Evolutionary conservation across 2,329 filamentous ascomycete genomes (phyloP).

Genomic region (Colletotrichum liaoningense): DNA sequence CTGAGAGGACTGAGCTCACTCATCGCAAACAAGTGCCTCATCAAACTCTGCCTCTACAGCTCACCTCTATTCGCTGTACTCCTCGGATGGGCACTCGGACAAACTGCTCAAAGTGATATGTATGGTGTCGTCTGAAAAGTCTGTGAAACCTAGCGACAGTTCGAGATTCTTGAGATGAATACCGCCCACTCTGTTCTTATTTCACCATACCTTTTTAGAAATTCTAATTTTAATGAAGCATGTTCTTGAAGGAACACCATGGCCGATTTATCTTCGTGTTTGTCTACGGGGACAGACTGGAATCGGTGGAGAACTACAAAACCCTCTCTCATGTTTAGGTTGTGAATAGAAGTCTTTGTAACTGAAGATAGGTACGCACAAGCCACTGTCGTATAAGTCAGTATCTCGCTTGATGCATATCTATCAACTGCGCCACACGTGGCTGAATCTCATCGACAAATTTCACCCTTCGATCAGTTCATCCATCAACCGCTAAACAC

Average conservation of each 20-base stretch:
- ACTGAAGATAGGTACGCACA: not conserved
- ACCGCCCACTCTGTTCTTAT: not conserved
- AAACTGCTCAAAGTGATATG: not conserved
- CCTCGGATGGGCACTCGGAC: not conserved
- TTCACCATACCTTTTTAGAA: not conserved
- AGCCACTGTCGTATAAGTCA: conserved; percentile 5
- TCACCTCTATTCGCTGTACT: not conserved
- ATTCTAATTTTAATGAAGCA: not conserved
- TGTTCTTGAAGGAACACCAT: not conserved
- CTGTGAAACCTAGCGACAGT: not conserved
- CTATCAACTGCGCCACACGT: conserved; percentile 27
- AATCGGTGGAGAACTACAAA: too few species aligned
- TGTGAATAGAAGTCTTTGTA: not conserved
- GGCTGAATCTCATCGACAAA: conserved; percentile 35
- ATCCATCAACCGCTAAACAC: conserved; percentile 9
- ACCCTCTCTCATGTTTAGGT: not conserved
- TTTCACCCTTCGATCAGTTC: conserved; percentile 25
- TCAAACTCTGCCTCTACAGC: not conserved
- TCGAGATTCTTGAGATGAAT: not conserved
- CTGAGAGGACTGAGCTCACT: not conserved
- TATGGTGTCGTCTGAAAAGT: conserved; percentile 13
- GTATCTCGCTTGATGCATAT: conserved; percentile 23
- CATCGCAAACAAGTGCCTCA: not conserved
- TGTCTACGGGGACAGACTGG: too few species aligned
- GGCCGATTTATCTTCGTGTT: not conserved